These are phyloP conservation scores for Flaveria bidentis DNA, from an alignment of 129 eudicot species.

Conservation along the genomic window DNA sequence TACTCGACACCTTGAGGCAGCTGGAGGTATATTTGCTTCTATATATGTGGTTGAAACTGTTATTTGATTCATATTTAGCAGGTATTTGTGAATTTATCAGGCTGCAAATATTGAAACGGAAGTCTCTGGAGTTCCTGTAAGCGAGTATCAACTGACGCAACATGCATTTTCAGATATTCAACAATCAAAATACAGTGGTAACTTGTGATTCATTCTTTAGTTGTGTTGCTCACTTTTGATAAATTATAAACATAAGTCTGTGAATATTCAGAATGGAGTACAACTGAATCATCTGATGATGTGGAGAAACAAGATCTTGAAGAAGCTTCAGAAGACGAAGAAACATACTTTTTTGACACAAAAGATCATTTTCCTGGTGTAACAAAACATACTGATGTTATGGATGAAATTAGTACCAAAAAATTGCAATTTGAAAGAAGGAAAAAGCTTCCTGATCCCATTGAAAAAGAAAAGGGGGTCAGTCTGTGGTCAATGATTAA, in stretches of 20 bases:
- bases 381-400: slow-evolving; percentile 29
- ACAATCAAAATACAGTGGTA: slow-evolving; percentile 64
- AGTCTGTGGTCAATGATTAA: slow-evolving; percentile 90
- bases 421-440: slow-evolving; percentile 53
- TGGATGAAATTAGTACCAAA: slow-evolving; percentile 19
- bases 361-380: slow-evolving; percentile 50
- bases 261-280: slow-evolving; percentile 65
- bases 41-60: background rate
- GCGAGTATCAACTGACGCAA: slow-evolving; percentile 57
- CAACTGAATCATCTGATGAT: slow-evolving; percentile 87
- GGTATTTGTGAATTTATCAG: slow-evolving; percentile 41
- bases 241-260: background rate
- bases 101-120: slow-evolving; percentile 74
- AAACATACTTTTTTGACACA: slow-evolving; percentile 61
- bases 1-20: slow-evolving; percentile 40
- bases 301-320: slow-evolving; percentile 79
- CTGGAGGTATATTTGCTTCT: slow-evolving; percentile 27
- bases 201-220: background rate
- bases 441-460: slow-evolving; percentile 73
- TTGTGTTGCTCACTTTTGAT: background rate
- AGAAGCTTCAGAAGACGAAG: slow-evolving; percentile 82
- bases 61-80: slow-evolving; percentile 1
- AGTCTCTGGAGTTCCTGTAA: slow-evolving; percentile 62
- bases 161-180: slow-evolving; percentile 48
- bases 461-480: slow-evolving; percentile 77